phyloP scores from a whole-genome alignment of 176 grass and related monocot species.

The Melocanna baccifera region DNA sequence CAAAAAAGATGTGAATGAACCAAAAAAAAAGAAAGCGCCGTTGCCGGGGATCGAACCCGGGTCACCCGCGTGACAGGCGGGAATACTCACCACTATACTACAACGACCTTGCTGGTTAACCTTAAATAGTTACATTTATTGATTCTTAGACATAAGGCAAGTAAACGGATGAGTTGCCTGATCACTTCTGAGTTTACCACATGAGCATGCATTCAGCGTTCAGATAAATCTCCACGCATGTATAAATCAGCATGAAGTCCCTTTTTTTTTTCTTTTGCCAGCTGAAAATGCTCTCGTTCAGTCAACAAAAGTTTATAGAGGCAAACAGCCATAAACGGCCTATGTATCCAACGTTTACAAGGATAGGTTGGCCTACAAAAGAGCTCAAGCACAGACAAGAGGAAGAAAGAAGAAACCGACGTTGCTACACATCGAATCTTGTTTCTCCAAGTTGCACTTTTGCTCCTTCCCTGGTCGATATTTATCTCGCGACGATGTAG shows the following conservation, averaged over 20 bases:
- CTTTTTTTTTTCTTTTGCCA: no score
- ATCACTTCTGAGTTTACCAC: not conserved
- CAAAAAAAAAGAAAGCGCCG: not conserved
- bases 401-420: not conserved
- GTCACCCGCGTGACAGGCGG: conserved; percentile 80
- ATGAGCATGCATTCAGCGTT: not conserved
- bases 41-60: conserved; percentile 81
- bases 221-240: not conserved
- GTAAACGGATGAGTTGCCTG: no score
- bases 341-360: not conserved
- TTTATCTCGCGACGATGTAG: not conserved
- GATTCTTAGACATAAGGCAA: no score
- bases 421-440: not conserved
- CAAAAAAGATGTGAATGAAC: no score
- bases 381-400: not conserved
- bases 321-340: no score
- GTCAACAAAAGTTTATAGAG: no score
- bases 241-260: not conserved
- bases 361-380: not conserved
- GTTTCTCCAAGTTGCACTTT: not conserved
- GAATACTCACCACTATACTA: conserved; percentile 68
- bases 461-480: no score
- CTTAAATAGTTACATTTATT: accelerated
- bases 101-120: not conserved
- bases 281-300: no score